Percentiles rank a stretch among this genome's conserved stretches.
These are phyloP conservation scores for Handroanthus guayacan DNA, from an alignment of 257 asterid species.

Conservation along the genomic window DNA sequence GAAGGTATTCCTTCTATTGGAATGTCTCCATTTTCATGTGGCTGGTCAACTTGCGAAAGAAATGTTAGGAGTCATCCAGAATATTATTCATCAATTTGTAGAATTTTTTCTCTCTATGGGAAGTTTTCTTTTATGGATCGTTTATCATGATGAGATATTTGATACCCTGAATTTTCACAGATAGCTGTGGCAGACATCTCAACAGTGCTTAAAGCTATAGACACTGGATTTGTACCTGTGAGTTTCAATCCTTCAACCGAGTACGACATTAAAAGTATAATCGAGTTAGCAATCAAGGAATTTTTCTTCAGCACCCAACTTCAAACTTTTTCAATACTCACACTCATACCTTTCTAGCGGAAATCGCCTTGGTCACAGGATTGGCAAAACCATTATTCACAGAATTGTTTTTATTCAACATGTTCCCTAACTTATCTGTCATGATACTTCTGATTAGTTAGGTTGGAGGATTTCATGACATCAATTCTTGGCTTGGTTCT, in stretches of 20 bases:
- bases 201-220: slow-evolving; percentile 62
- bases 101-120: slow-evolving; percentile 6
- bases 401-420: neutral
- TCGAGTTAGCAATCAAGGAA: neutral
- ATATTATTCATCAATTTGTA: slow-evolving; percentile 28
- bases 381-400: neutral
- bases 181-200: slow-evolving; percentile 69
- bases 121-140: slow-evolving; percentile 13
- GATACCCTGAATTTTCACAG: slow-evolving; percentile 51
- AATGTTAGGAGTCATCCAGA: slow-evolving; percentile 67
- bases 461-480: slow-evolving; percentile 17
- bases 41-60: slow-evolving; percentile 90
- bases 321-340: neutral
- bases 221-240: slow-evolving; percentile 89
- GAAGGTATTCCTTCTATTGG: slow-evolving; percentile 97
- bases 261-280: neutral
- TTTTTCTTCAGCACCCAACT: slow-evolving; percentile 12
- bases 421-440: neutral
- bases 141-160: slow-evolving; percentile 18
- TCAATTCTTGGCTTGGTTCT: slow-evolving; percentile 6
- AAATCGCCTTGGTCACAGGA: neutral
- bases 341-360: neutral
- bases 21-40: slow-evolving; percentile 96
- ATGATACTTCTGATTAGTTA: neutral
- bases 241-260: slow-evolving; percentile 45